Conservation (phyloP, 106 monocot species). For the Platanthera guangdongensis region DNA sequence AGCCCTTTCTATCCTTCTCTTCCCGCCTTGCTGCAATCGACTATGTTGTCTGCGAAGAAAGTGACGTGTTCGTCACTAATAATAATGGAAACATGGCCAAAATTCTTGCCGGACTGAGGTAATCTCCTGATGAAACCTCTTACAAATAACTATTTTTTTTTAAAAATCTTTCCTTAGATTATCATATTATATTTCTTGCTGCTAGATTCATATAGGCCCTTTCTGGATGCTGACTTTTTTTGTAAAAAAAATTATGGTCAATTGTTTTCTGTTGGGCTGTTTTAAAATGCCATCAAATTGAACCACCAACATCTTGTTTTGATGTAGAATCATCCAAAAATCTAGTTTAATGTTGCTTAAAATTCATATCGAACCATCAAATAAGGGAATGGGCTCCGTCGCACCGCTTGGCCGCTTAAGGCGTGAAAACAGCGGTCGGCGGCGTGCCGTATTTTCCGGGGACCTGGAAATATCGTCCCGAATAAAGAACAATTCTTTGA, state of each 20-base stretch:
- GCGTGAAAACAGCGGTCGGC: too few relatives aligned
- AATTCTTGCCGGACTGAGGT: constrained; percentile 91
- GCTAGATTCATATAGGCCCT: too few relatives aligned
- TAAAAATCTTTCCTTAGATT: too few relatives aligned
- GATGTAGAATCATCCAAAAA: neutral
- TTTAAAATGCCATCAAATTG: too few relatives aligned
- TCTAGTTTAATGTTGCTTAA: neutral
- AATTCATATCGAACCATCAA: neutral
- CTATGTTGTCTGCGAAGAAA: constrained; percentile 85
- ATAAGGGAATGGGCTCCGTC: too few relatives aligned
- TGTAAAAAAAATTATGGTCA: neutral
- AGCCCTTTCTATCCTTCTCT: constrained; percentile 55
- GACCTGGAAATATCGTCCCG: too few relatives aligned
- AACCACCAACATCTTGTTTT: neutral
- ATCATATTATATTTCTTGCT: too few relatives aligned
- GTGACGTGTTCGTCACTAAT: constrained; percentile 90
- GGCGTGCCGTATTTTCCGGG: too few relatives aligned
- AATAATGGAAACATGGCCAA: constrained; percentile 99
- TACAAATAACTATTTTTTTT: too few relatives aligned
- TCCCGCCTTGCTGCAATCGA: constrained; percentile 93
- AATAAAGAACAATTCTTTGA: too few relatives aligned
- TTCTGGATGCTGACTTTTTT: neutral
- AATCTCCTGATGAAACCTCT: neutral
- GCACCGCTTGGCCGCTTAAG: too few relatives aligned
- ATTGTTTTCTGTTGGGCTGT: too few relatives aligned